Base-by-base conservation (phyloP, 2,329 filamentous ascomycete species). In the Ilyonectria sp. region DNA sequence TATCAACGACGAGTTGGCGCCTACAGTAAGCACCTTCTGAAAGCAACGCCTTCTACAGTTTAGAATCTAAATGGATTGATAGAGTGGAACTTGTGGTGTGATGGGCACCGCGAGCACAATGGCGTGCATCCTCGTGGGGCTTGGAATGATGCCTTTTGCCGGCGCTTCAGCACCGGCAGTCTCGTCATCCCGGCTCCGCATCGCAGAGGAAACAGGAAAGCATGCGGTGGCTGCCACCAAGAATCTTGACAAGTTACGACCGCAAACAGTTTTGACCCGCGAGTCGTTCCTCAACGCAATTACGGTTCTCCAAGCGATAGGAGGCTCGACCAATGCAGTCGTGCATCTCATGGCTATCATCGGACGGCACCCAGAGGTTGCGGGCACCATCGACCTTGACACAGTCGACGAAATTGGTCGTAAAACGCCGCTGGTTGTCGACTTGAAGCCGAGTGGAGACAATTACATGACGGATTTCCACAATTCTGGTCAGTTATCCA, bases 21-120 rank as follows among this genome's bases (percentile, higher is more conserved):
- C 92, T 0, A 93, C 91, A 0, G 89, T 90, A 75, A 71, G 85
- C 75, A 1, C 9, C 9, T n/a, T 3, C 26, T 8, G 4, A 10
- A 53, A 44, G 4, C 4, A 11, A 8, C 2, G 4, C 3, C n/a
- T 40, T 17, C 6, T 40, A 35, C 11, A 17, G 23, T 13, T 49
- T 5, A 6, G 23, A 1, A 13, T 43, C 9, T 21, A 0, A 52
- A n/a, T 37, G 49, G 19, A 6, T 4, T 3, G 3, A 46, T 57
- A 86, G 84, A 89, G 90, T 2, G 94, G 94, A 33, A 94, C 93
- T 1, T 97, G 94, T 71, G 94, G 94, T 53, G 94, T 95, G 19
- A 97, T 97, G 94, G 96, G 94, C 70, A 97, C 94, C 0, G 94
- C 94, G 7, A 95, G 94, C 76, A 97, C 94, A 2, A 95, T 97